A percentile compares a stretch with the other conserved stretches of the same genome.
These are phyloP conservation scores for Phaffia rhodozyma DNA, from an alignment of 1,284 basidiomycete species.

Conservation along the genomic window DNA sequence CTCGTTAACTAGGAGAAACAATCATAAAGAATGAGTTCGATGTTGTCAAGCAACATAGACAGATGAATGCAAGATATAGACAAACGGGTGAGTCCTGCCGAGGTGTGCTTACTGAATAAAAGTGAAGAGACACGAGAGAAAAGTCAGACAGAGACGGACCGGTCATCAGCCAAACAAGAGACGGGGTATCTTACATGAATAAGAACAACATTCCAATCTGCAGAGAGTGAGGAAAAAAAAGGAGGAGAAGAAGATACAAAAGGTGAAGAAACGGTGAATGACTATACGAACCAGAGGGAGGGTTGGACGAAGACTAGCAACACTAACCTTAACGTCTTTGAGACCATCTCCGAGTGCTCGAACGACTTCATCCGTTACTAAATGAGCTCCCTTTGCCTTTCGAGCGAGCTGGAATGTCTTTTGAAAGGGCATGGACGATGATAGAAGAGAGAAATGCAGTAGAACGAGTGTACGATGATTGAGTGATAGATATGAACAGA, in stretches of 20 bases:
- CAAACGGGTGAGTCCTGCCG: conserved; percentile 6
- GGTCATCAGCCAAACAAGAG: too few species aligned
- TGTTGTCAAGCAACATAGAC: background rate
- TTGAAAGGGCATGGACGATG: conserved; percentile 69
- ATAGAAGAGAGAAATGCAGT: background rate
- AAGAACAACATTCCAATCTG: conserved; percentile 16
- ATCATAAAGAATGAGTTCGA: background rate
- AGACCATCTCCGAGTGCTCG: conserved; percentile 61
- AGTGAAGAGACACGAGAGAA: background rate
- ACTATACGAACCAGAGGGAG: background rate
- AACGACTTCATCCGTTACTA: conserved; percentile 71
- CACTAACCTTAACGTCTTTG: conserved; percentile 52
- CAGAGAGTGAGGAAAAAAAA: background rate
- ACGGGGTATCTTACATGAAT: conserved; percentile 39
- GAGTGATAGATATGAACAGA: too few species aligned
- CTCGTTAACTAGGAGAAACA: conserved; percentile 36
- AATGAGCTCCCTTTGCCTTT: conserved; percentile 50
- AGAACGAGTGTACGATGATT: too few species aligned
- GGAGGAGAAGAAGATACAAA: background rate
- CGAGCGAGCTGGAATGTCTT: conserved; percentile 54
- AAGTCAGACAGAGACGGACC: background rate
- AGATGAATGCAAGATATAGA: background rate
- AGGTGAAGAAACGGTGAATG: background rate
- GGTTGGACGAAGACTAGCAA: too few species aligned
- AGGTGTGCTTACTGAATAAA: conserved; percentile 7